Conservation (phyloP, 305 asterid genomes). For the Petunia hybrid region DNA sequence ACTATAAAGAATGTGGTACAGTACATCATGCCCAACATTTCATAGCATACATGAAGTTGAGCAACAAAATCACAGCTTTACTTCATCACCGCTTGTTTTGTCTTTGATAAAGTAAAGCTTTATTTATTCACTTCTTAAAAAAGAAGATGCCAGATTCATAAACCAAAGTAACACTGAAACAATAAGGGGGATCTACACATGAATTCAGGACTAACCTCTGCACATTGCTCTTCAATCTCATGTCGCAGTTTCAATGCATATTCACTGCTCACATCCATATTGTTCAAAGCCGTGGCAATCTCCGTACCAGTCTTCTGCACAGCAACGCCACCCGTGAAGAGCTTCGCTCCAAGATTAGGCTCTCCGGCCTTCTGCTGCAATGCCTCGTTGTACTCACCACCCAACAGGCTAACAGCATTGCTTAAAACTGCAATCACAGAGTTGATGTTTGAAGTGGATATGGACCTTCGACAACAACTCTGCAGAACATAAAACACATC, state of each 20-base stretch:
- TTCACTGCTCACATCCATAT: constrained; percentile 92
- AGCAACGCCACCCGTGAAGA: constrained; percentile 87
- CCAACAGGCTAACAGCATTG: constrained; percentile 81
- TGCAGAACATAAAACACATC: constrained; percentile 94
- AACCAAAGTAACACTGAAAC: constrained; percentile 8
- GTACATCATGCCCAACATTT: constrained; percentile 2
- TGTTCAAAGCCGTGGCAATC: constrained; percentile 86
- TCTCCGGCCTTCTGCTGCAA: constrained; percentile 89
- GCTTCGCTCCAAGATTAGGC: constrained; percentile 85
- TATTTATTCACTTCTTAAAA: not conserved
- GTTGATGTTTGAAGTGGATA: constrained; percentile 82
- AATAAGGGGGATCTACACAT: not conserved
- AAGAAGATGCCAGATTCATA: constrained; percentile 11
- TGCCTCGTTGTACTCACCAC: constrained; percentile 85
- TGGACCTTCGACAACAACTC: constrained; percentile 93
- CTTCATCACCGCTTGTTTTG: not conserved
- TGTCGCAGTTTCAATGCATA: constrained; percentile 81
- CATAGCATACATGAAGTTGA: constrained; percentile 1
- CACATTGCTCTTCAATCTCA: constrained; percentile 93
- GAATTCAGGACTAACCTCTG: constrained; percentile 62
- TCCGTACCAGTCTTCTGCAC: constrained; percentile 89
- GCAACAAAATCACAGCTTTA: constrained; percentile 4
- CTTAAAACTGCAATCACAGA: constrained; percentile 87
- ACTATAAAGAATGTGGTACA: not conserved
- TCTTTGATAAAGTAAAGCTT: not conserved